A percentile compares a stretch with the other conserved stretches of the same genome.
Conservation (phyloP, 495 filamentous ascomycete genomes). For the Xylaria longipes region DNA sequence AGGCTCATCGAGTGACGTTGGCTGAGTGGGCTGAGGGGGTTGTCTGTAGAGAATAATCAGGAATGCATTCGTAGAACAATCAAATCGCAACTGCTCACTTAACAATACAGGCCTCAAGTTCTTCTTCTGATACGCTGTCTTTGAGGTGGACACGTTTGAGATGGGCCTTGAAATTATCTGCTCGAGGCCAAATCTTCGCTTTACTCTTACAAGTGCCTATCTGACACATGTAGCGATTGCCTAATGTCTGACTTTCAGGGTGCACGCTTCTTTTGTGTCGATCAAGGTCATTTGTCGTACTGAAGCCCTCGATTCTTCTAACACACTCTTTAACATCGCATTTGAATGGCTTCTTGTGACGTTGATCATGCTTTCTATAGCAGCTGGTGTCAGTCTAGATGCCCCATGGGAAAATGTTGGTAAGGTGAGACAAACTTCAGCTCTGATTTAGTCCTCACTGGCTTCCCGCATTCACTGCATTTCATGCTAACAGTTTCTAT, state of each 20-base stretch:
- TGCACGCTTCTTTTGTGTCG: slow-evolving; percentile 77
- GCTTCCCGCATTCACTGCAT: slow-evolving; percentile 44
- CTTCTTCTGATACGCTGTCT: slow-evolving; percentile 43
- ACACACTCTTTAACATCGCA: slow-evolving; percentile 68
- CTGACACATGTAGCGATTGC: slow-evolving; percentile 71
- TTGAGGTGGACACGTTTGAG: slow-evolving; percentile 74
- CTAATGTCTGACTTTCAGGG: slow-evolving; percentile 50
- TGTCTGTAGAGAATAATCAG: slow-evolving; percentile 9
- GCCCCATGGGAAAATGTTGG: neutral
- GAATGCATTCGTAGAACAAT: neutral
- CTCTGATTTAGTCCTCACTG: slow-evolving; percentile 57
- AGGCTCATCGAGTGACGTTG: slow-evolving; percentile 15
- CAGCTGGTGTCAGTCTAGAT: slow-evolving; percentile 3
- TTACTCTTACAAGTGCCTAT: slow-evolving; percentile 68
- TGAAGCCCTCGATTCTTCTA: slow-evolving; percentile 69
- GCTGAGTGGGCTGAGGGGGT: neutral
- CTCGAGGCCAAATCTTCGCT: slow-evolving; percentile 81
- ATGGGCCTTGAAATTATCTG: slow-evolving; percentile 93
- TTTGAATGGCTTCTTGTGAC: slow-evolving; percentile 76
- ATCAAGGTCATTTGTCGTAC: slow-evolving; percentile 80
- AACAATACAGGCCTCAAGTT: slow-evolving; percentile 58
- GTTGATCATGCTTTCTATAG: slow-evolving; percentile 78
- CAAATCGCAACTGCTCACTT: slow-evolving; percentile 51
- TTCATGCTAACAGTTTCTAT: slow-evolving; percentile 25
- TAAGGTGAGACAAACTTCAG: slow-evolving; percentile 47